Percentiles rank a stretch among this genome's conserved stretches.
phyloP scores from a whole-genome alignment of 768 basidiomycete genomes.

The Pleurotus tuber-regium region DNA sequence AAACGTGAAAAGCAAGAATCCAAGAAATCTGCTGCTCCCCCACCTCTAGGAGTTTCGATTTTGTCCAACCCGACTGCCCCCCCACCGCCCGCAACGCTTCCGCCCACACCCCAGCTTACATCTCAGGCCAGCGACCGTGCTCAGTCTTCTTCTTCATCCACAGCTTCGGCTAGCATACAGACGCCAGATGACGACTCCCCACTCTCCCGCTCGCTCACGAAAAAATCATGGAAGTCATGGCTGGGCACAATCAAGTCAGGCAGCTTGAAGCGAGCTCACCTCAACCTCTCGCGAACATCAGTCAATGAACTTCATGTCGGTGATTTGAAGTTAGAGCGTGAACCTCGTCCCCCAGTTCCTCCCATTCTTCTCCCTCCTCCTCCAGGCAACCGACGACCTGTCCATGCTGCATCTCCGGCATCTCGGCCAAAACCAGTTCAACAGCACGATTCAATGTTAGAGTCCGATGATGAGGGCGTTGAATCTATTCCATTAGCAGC shows the following conservation, averaged over 20 bases:
- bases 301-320: neutral
- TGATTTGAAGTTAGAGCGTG: conserved; percentile 5
- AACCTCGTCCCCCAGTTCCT: conserved; percentile 15
- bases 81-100: conserved; percentile 16
- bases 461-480: conserved; percentile 35
- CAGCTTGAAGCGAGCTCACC: neutral
- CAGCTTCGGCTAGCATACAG: conserved; percentile 54
- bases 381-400: conserved; percentile 15
- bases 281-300: neutral
- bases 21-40: conserved; percentile 14
- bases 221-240: conserved; percentile 59
- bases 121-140: conserved; percentile 37
- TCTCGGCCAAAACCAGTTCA: neutral
- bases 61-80: conserved; percentile 10
- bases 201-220: conserved; percentile 32
- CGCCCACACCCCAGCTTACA: conserved; percentile 23
- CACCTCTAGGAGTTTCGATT: conserved; percentile 11
- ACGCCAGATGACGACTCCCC: conserved; percentile 59
- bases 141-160: conserved; percentile 61
- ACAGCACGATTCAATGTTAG: conserved; percentile 33
- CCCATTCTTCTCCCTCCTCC: conserved; percentile 20
- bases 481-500: conserved; percentile 13
- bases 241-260: conserved; percentile 33
- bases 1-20: conserved; percentile 22
- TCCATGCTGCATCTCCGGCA: conserved; percentile 11